These are phyloP conservation scores for Calonectria pseudoturangicola DNA, from an alignment of 2,329 filamentous ascomycete species.

Conservation along the genomic window DNA sequence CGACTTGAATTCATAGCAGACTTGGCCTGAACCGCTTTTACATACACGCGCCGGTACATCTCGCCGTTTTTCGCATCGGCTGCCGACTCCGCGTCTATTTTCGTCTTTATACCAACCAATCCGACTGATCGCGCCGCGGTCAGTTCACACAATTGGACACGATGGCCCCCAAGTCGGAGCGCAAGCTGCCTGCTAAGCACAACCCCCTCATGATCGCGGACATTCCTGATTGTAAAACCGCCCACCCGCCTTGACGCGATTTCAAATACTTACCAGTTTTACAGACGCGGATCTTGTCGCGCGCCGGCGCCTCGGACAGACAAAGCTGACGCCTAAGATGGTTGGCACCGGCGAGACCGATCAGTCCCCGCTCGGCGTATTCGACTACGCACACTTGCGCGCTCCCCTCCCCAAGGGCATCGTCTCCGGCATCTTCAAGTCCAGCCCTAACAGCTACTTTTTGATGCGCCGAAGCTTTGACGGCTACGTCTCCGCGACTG, in stretches of 20 bases:
- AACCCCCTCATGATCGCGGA: conserved; percentile 81
- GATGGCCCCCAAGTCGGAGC: conserved; percentile 61
- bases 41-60: conserved; percentile 43
- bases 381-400: conserved; percentile 97
- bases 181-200: conserved; percentile 75
- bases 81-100: conserved; percentile 47
- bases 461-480: conserved; percentile 93
- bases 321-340: conserved; percentile 89
- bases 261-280: conserved; percentile 53
- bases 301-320: conserved; percentile 93
- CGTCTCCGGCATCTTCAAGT: conserved; percentile 93
- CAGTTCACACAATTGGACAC: conserved; percentile 50
- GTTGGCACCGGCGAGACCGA: conserved; percentile 84
- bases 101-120: conserved; percentile 37
- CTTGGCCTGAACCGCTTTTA: conserved; percentile 29
- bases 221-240: conserved; percentile 75
- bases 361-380: conserved; percentile 83
- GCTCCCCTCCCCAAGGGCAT: conserved; percentile 95
- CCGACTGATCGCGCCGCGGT: conserved; percentile 50
- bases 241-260: conserved; percentile 37
- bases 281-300: conserved; percentile 84
- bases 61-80: conserved; percentile 26
- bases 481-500: conserved; percentile 88
- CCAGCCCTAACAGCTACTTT: conserved; percentile 94
- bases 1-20: conserved; percentile 35